Evolutionary conservation across 73 alveolate genomes (phyloP), one percentile per base, ranked within the genome.

Genomic region (Paramecium sexaurelia): DNA sequence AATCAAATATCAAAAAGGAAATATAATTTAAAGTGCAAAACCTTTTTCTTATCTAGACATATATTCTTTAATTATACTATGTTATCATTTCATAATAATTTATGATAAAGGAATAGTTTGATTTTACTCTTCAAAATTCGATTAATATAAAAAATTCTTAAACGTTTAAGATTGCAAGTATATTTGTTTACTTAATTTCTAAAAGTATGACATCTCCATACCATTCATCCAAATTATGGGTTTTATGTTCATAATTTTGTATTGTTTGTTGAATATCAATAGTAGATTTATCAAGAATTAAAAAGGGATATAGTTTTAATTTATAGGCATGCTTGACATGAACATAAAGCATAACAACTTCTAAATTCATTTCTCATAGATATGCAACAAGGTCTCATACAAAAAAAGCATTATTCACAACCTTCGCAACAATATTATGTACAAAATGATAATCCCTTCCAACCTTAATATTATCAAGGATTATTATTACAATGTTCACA

Each of bases 1-100:
- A 88, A 88, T 88, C 94, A 37, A 88, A 88, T 7, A 88, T 43
- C 17, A 88, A 36, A 32, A 68, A 88, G 9, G 87, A 55, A 20
- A 24, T 78, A 43, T 41, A 43, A 20, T 41, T 43, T n/a, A 27
- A 26, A 0, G 90, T 78, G 9, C 90, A 78, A 11, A 78, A 78
- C 90, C 90, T 24, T 78, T 41, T 13, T 78, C 90, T 39, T 39
- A 20, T 78, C 90, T 37, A 10, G 90, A 41, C 55, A 45, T 26
- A 36, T 29, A 78, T 24, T 78, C 90, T 45, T 78, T 26, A 78
- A 78, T 78, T 78, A 45, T 0, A 78, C 73, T 17, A 78, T 78
- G 73, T 78, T 78, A 39, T 78, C 71, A 45, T 78, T 32, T 26
- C 24, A 26, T 43, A 78, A 78, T 7, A 10, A 45, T 24, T 37